phyloP scores from a whole-genome alignment of 768 basidiomycete genomes.

The Suillus discolor region DNA sequence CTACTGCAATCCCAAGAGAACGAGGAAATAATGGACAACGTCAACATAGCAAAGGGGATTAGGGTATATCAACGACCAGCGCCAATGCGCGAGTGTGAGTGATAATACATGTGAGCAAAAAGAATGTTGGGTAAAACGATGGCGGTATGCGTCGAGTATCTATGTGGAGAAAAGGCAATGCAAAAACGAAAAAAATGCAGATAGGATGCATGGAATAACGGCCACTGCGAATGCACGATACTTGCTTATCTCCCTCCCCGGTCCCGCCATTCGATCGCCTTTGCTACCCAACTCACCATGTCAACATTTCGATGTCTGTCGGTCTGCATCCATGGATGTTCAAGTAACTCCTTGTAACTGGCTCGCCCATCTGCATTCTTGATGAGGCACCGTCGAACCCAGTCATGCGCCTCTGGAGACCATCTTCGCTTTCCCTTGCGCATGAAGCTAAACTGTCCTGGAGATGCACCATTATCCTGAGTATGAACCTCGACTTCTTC shows the following conservation, averaged over 20 bases:
- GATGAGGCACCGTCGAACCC: slow-evolving; percentile 77
- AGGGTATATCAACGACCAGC: slow-evolving; percentile 8
- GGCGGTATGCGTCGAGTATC: slow-evolving; percentile 2
- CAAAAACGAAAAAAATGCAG: slow-evolving; percentile 1
- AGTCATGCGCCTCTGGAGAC: slow-evolving; percentile 67
- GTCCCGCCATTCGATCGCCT: slow-evolving; percentile 46
- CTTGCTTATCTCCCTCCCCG: slow-evolving; percentile 20
- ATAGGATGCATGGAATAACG: background rate
- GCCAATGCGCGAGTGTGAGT: background rate
- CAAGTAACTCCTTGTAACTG: slow-evolving; percentile 82
- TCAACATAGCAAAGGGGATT: background rate
- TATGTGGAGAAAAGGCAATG: background rate
- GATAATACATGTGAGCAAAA: slow-evolving; percentile 6
- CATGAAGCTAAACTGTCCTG: slow-evolving; percentile 19
- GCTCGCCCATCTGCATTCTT: slow-evolving; percentile 82
- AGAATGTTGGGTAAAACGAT: slow-evolving; percentile 6
- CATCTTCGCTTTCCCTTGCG: slow-evolving; percentile 23
- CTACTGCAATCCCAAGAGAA: slow-evolving; percentile 1
- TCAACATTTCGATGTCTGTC: slow-evolving; percentile 69
- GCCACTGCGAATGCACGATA: background rate
- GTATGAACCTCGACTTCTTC: slow-evolving; percentile 11
- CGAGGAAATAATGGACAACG: background rate
- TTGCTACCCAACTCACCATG: slow-evolving; percentile 82
- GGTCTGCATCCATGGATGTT: slow-evolving; percentile 76
- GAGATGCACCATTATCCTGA: slow-evolving; percentile 10